A percentile compares a stretch with the other conserved stretches of the same genome.
Conservation (phyloP, 768 basidiomycete species). For the Tricholoma sp. region DNA sequence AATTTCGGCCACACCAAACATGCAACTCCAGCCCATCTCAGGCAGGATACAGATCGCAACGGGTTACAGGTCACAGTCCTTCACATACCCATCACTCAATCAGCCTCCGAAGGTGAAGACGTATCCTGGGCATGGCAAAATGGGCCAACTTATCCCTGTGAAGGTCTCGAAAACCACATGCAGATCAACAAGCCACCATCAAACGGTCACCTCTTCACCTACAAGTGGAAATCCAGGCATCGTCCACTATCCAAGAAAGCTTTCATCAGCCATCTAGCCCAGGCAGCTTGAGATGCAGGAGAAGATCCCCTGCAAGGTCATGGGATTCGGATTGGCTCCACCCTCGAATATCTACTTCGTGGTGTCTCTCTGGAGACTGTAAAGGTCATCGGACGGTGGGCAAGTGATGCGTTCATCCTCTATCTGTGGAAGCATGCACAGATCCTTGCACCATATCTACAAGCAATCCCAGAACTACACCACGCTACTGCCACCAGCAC, state of each 20-base stretch:
- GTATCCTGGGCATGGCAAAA: constrained; percentile 11
- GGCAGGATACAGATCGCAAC: background rate
- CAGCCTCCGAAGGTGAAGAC: constrained; percentile 10
- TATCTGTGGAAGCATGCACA: constrained; percentile 10
- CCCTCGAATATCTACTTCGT: constrained; percentile 17
- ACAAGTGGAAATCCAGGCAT: too few relatives aligned
- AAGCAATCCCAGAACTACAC: constrained; percentile 5
- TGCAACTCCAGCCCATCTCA: constrained; percentile 4
- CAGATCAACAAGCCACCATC: constrained; percentile 7
- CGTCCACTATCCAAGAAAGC: constrained; percentile 18
- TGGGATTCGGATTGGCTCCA: constrained; percentile 26
- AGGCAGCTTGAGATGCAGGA: constrained; percentile 5
- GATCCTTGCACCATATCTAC: constrained; percentile 11
- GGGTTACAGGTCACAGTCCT: constrained; percentile 5
- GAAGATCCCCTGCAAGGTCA: too few relatives aligned
- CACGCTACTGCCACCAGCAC: too few relatives aligned
- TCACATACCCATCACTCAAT: constrained; percentile 12
- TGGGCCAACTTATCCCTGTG: constrained; percentile 9
- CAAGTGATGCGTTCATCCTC: constrained; percentile 6
- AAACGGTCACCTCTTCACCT: constrained; percentile 8
- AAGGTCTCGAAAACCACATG: constrained; percentile 5
- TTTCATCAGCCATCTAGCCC: constrained; percentile 14
- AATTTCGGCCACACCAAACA: background rate
- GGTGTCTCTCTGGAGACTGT: constrained; percentile 12
- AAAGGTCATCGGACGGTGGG: constrained; percentile 11